Percentiles rank a stretch among this genome's conserved stretches.
phyloP scores from a whole-genome alignment of 305 asterid genomes.

The Nicotiana rustica region DNA sequence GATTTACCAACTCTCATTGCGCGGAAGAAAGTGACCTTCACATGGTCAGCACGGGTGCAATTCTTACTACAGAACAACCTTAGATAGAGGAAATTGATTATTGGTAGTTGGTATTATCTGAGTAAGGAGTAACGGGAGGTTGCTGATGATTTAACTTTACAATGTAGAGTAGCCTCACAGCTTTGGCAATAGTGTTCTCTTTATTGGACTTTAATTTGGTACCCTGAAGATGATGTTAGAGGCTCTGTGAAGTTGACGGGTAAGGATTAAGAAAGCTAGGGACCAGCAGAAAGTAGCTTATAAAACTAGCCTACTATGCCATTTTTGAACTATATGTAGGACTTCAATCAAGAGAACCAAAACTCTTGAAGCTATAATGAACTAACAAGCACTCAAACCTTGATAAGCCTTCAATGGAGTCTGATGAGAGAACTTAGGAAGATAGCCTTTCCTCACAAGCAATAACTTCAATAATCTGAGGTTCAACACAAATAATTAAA shows the following conservation, averaged over 20 bases:
- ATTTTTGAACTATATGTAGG: not conserved
- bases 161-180: not conserved
- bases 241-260: not conserved
- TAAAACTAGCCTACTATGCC: not conserved
- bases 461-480: not conserved
- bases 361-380: not conserved
- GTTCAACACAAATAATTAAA: not conserved
- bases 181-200: not conserved
- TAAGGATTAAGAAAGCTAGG: not conserved
- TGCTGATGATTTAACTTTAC: constrained; percentile 4
- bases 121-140: not conserved
- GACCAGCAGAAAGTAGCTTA: not conserved
- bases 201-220: not conserved
- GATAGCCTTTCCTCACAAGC: not conserved
- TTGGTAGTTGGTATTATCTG: not conserved
- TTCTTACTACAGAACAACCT: not conserved
- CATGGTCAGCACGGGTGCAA: not conserved
- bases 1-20: no score
- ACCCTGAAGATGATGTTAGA: not conserved
- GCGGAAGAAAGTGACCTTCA: constrained; percentile 27
- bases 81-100: not conserved
- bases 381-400: not conserved
- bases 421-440: not conserved
- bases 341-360: not conserved
- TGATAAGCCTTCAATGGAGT: not conserved